A percentile compares a stretch with the other conserved stretches of the same genome.
phyloP scores from a whole-genome alignment of 2,329 filamentous ascomycete genomes.

The Juglanconis oblonga region DNA sequence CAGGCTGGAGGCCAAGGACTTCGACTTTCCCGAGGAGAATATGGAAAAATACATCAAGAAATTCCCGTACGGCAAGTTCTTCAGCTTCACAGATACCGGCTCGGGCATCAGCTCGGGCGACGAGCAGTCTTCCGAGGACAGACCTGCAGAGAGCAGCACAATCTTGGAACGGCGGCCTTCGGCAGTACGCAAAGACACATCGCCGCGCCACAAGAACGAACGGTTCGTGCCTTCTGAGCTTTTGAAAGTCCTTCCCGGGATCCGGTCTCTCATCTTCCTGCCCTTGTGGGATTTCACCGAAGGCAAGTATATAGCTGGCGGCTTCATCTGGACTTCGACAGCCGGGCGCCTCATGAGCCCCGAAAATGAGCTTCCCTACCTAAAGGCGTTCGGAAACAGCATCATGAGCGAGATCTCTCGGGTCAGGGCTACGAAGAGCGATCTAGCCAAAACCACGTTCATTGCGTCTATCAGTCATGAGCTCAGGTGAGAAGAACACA shows the following conservation, averaged over 20 bases:
- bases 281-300: slow-evolving; percentile 43
- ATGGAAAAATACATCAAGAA: slow-evolving; percentile 10
- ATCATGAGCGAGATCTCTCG: slow-evolving; percentile 55
- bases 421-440: slow-evolving; percentile 33
- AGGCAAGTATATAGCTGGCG: slow-evolving; percentile 14
- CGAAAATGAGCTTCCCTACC: slow-evolving; percentile 39
- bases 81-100: slow-evolving; percentile 13
- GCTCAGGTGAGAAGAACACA: slow-evolving; percentile 25
- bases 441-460: slow-evolving; percentile 50
- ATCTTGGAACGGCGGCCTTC: background rate
- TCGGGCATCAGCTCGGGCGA: slow-evolving; percentile 1
- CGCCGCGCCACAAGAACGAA: background rate
- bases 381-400: slow-evolving; percentile 47
- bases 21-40: slow-evolving; percentile 6
- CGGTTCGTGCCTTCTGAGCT: slow-evolving; percentile 30
- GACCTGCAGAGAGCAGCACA: slow-evolving; percentile 12
- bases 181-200: background rate
- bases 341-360: slow-evolving; percentile 20
- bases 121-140: slow-evolving; percentile 11
- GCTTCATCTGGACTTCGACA: slow-evolving; percentile 8
- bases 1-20: slow-evolving; percentile 1
- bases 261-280: slow-evolving; percentile 43
- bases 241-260: slow-evolving; percentile 35
- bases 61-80: slow-evolving; percentile 11
- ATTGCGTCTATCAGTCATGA: slow-evolving; percentile 57